Evolutionary conservation across 306 rosid genomes (phyloP), one percentile per base, ranked within the genome.

Genomic region (Prunus mira): DNA sequence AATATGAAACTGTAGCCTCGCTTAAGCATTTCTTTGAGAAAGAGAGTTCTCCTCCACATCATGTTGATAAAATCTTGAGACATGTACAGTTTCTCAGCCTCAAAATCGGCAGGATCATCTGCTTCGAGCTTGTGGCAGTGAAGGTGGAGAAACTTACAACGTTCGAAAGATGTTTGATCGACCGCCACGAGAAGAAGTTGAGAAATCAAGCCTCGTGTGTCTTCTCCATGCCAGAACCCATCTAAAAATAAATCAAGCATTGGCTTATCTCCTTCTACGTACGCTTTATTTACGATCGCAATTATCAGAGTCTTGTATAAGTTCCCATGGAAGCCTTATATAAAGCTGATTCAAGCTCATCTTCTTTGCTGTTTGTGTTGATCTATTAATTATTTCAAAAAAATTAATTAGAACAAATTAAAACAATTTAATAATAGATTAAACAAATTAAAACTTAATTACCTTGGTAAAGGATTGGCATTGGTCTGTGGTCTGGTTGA

Each of bases 211-310:
- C 19, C 50, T 47, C 56, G 10, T 17, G 83, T 82, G 61, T 56
- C 83, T 47, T 82, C 86, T 13, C 86, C 86, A 2, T 69, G 49
- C 80, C 83, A 78, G 27, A 82, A 82, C 17, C 78, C 38, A 28
- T 79, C 71, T 46, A 75, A 12, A 71, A 82, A 82, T 51, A 82
- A 14, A 12, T 82, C 86, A 52, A 78, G 82, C 83, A 79, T 83
- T 6, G 71, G 41, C 71, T 73, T 76, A 18, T 83, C 78, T 10
- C 72, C 74, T 38, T 75, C 81, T 8, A 79, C 77, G 58, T 82
- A 82, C 12, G 78, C 86, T 50, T 74, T 82, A 62, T 82, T 74
- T 50, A 82, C 67, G 2, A 78, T 46, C 3, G 78, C 75, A 45
- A 82, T 74, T 28, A 82, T 69, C 11, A 74, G 24, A 18, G 78